These are phyloP conservation scores for Citrus sp. DNA, from an alignment of 345 rosid genomes.

Conservation along the genomic window DNA sequence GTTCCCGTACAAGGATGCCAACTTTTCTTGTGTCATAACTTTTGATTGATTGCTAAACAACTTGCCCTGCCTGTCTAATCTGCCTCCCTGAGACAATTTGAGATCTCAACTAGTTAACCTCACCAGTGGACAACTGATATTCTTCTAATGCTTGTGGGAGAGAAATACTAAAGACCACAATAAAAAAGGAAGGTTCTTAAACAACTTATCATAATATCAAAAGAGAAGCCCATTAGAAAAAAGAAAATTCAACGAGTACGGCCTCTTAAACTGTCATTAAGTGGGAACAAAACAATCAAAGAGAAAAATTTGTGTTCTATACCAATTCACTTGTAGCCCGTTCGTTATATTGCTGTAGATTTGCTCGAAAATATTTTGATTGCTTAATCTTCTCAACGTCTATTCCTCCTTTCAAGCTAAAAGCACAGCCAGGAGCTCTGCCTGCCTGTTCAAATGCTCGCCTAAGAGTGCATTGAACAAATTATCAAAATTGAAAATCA, in stretches of 20 bases:
- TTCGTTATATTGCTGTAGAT: constrained; percentile 46
- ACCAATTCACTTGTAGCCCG: constrained; percentile 38
- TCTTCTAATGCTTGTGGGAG: neutral
- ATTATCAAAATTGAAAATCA: constrained; percentile 7
- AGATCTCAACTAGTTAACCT: neutral
- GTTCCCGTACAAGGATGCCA: constrained; percentile 75
- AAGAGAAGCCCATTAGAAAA: neutral
- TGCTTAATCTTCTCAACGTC: constrained; percentile 64
- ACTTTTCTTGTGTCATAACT: constrained; percentile 48
- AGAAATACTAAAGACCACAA: neutral
- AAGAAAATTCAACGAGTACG: neutral
- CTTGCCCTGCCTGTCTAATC: constrained; percentile 31
- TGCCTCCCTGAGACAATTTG: constrained; percentile 51
- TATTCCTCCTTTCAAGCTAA: constrained; percentile 44
- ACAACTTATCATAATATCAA: neutral
- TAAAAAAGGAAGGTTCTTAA: neutral
- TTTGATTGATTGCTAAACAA: constrained; percentile 42
- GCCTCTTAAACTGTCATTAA: neutral
- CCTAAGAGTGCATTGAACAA: constrained; percentile 33
- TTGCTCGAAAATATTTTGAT: constrained; percentile 56
- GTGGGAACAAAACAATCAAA: constrained; percentile 6
- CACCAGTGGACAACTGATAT: neutral
- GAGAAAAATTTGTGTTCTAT: constrained; percentile 8
- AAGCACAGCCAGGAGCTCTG: constrained; percentile 51
- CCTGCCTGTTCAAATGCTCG: constrained; percentile 76